A percentile compares a stretch with the other conserved stretches of the same genome.
phyloP scores from a whole-genome alignment of 163 green algal genomes.

The Chlorella variabilis region DNA sequence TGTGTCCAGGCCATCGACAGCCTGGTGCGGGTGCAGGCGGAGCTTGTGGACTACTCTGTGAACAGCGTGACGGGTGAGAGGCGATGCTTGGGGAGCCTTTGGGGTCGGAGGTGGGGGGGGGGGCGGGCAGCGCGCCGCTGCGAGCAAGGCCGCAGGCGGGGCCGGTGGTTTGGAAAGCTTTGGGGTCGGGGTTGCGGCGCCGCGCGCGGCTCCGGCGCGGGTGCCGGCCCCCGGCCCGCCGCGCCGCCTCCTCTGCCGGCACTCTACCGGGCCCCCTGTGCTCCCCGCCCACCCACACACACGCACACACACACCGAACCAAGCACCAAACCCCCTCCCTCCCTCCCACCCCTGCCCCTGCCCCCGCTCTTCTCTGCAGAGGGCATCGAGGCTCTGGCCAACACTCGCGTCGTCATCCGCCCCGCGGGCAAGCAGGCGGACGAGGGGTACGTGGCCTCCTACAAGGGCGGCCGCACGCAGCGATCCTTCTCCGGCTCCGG shows the following conservation, averaged over 20 bases:
- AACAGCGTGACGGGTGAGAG: conserved; percentile 57
- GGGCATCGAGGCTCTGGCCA: conserved; percentile 94
- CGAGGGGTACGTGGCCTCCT: conserved; percentile 52
- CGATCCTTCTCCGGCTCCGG: conserved; percentile 82
- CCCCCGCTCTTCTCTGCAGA: conserved; percentile 86
- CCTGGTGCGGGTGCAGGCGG: conserved; percentile 82
- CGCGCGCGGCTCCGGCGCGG: too few species aligned
- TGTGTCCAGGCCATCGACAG: conserved; percentile 90
- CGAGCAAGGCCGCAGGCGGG: too few species aligned
- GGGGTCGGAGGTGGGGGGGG: background rate
- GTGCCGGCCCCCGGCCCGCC: too few species aligned
- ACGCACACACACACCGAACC: too few species aligned
- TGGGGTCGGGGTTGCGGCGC: too few species aligned
- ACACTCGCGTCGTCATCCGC: conserved; percentile 82
- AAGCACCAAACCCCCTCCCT: too few species aligned
- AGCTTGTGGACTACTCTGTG: conserved; percentile 91
- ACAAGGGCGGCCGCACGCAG: conserved; percentile 47
- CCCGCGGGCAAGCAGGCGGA: conserved; percentile 56
- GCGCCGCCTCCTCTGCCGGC: too few species aligned
- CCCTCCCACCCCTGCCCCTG: conserved; percentile 29
- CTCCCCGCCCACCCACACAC: background rate
- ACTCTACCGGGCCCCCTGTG: background rate
- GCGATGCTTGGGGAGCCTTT: too few species aligned
- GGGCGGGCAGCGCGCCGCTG: too few species aligned
- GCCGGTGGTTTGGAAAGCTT: too few species aligned